Evolutionary conservation across 345 rosid genomes (phyloP).

Genomic region (Syzygium oleosum): DNA sequence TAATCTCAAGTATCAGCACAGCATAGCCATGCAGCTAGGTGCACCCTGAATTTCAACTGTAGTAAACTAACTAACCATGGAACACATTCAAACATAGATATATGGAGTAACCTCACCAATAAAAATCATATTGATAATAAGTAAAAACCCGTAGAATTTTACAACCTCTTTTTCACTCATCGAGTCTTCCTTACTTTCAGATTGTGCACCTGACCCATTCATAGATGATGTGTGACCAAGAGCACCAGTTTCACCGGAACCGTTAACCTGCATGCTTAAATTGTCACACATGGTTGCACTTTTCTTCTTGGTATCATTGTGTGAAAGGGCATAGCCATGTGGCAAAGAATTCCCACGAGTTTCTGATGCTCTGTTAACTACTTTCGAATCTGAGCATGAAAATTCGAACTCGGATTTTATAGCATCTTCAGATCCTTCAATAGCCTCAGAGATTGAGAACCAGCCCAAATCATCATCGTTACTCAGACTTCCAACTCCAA

Average conservation of each 20-base stretch:
- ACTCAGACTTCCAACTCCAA: slow-evolving; percentile 56
- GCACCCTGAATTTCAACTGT: background rate
- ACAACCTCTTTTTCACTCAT: slow-evolving; percentile 42
- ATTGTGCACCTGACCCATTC: slow-evolving; percentile 23
- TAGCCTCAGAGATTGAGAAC: slow-evolving; percentile 51
- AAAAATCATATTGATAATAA: background rate
- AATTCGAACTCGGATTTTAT: slow-evolving; percentile 34
- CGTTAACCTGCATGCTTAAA: slow-evolving; percentile 14
- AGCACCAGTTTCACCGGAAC: slow-evolving; percentile 15
- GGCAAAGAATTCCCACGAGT: slow-evolving; percentile 25
- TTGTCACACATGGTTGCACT: slow-evolving; percentile 19
- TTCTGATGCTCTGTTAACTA: slow-evolving; percentile 23
- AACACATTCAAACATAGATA: background rate
- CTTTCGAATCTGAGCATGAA: slow-evolving; percentile 16
- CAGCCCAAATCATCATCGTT: slow-evolving; percentile 63
- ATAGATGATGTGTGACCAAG: slow-evolving; percentile 10
- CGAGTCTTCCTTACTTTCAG: slow-evolving; percentile 28
- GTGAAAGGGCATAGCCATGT: slow-evolving; percentile 21
- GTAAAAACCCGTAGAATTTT: background rate
- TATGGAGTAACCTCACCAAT: background rate
- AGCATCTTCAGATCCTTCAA: slow-evolving; percentile 42
- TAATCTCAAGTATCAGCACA: background rate
- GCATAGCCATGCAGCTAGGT: background rate
- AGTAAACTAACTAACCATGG: background rate
- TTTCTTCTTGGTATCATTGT: slow-evolving; percentile 22